Percentiles rank a stretch among this genome's conserved stretches.
phyloP scores from a whole-genome alignment of 1,284 basidiomycete genomes.

The Rhodotorula sp. region DNA sequence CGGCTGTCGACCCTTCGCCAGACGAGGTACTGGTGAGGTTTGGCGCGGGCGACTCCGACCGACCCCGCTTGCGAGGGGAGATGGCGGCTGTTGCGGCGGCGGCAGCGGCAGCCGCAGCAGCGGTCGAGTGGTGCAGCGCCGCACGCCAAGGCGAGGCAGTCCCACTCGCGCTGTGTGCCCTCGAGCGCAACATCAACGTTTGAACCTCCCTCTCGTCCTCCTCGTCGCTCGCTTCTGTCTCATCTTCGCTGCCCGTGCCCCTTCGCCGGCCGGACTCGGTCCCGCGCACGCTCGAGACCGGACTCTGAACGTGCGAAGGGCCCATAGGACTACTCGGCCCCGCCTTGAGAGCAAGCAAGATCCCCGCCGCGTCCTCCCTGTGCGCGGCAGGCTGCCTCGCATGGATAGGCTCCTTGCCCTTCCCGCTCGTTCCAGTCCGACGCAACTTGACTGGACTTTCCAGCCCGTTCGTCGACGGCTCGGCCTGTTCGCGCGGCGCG shows the following conservation, averaged over 20 bases:
- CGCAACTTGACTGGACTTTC: slow-evolving; percentile 19
- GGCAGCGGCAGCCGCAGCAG: not conserved
- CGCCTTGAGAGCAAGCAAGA: slow-evolving; percentile 36
- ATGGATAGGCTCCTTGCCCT: slow-evolving; percentile 6
- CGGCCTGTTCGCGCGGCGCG: not conserved
- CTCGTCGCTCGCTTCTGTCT: slow-evolving; percentile 1
- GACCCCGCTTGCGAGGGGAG: slow-evolving; percentile 17
- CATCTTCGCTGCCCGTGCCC: not conserved
- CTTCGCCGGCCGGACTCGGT: not conserved
- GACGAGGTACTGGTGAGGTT: not conserved
- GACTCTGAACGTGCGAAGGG: slow-evolving; percentile 5
- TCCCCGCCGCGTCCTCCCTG: slow-evolving; percentile 34
- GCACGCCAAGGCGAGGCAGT: slow-evolving; percentile 6
- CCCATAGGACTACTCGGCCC: slow-evolving; percentile 23
- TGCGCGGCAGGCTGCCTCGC: not conserved
- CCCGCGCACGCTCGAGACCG: slow-evolving; percentile 9
- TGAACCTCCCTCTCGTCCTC: slow-evolving; percentile 4
- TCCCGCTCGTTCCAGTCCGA: not conserved
- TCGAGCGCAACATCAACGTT: slow-evolving; percentile 6
- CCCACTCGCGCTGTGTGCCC: not conserved
- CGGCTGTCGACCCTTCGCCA: slow-evolving; percentile 14
- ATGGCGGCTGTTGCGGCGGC: not conserved
- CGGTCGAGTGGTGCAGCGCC: not conserved
- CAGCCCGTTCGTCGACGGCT: not conserved
- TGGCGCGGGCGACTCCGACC: slow-evolving; percentile 21